Percentiles rank a stretch among this genome's conserved stretches.
Conservation (phyloP, 805 yeast genomes). For the Candida xyloterini region DNA sequence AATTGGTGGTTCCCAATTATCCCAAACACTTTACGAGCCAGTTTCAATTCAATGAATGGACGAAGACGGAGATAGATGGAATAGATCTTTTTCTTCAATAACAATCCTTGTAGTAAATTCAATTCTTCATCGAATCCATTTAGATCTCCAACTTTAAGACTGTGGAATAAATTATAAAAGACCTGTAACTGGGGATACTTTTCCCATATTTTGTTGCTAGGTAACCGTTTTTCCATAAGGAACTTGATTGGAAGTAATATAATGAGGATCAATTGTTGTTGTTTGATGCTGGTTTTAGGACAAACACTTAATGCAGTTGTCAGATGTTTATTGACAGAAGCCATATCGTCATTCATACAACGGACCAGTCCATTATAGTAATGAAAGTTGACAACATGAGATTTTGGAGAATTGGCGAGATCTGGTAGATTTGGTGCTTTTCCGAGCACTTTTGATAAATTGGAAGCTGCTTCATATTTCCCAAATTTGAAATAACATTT, state of each 20-base stretch:
- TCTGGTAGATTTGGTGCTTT: constrained; percentile 57
- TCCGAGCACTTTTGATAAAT: constrained; percentile 65
- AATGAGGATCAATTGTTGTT: constrained; percentile 47
- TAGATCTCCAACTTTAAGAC: constrained; percentile 56
- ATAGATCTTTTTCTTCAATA: constrained; percentile 60
- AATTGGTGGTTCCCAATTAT: constrained; percentile 28
- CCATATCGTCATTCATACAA: constrained; percentile 62
- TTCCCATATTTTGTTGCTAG: constrained; percentile 40
- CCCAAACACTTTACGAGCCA: constrained; percentile 42
- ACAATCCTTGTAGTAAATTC: constrained; percentile 42
- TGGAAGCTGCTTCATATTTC: constrained; percentile 70
- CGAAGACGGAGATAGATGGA: constrained; percentile 53
- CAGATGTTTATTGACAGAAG: constrained; percentile 48
- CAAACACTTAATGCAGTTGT: constrained; percentile 44
- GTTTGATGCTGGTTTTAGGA: constrained; percentile 27
- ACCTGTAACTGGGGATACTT: constrained; percentile 41
- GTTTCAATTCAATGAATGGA: constrained; percentile 46
- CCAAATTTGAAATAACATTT: constrained; percentile 63
- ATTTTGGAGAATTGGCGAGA: constrained; percentile 39
- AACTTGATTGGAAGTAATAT: constrained; percentile 64
- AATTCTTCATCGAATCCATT: constrained; percentile 46
- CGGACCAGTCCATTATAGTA: constrained; percentile 69
- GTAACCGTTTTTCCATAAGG: constrained; percentile 45
- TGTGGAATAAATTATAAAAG: constrained; percentile 47
- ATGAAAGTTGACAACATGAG: constrained; percentile 57